Base-by-base conservation (phyloP, 2,329 filamentous ascomycete species). In the Orbilia ellipsospora region DNA sequence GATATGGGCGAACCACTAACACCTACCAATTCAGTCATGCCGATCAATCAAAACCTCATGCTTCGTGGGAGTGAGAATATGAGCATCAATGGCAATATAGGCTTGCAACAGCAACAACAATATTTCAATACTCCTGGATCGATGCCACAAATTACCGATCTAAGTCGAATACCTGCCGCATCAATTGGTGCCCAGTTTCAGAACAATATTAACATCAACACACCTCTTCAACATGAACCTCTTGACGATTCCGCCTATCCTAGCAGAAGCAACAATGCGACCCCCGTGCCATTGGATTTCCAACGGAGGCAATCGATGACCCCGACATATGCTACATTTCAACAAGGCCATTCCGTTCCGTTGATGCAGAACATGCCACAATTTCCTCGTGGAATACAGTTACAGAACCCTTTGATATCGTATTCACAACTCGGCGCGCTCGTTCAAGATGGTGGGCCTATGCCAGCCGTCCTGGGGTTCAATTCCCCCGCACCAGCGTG, bases 381-480 rank as follows among this genome's bases (percentile, higher is more conserved):
- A 18, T 60, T 75, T 13, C 64, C 59, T 18, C 51, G 59, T 20
- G 51, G 65, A 13, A 26, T 68, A 10, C 51, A 55, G 7, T 45
- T 54, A 31, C 59, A 68, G 12, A 67, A 65, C 40, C 63, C 65
- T 4, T 55, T 62, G 5, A 23, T 75, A 13, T 75, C 72, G 3
- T 75, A 75, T 50, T 52, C 72, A 20, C 72, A 75, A 36, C 59
- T 75, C 12, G 64, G 72, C 13, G 72, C 72, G 4, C 48, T 75
- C 12, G 72, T 75, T n/a, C 72, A 75, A 26, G 72, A 75, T 68
- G 72, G 72, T n/a, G 72, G 72, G 1, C 72, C 72, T 5, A 75
- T 75, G 72, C 72, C 72, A 31, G 72, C 72, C 1, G 72, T 75
- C 51, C 54, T 75, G 1, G 72, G 72, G 20, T 75, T 75, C 50